Percentiles rank a stretch among this genome's conserved stretches.
Conservation (phyloP, 345 rosid genomes). For the Physaria fendleri region DNA sequence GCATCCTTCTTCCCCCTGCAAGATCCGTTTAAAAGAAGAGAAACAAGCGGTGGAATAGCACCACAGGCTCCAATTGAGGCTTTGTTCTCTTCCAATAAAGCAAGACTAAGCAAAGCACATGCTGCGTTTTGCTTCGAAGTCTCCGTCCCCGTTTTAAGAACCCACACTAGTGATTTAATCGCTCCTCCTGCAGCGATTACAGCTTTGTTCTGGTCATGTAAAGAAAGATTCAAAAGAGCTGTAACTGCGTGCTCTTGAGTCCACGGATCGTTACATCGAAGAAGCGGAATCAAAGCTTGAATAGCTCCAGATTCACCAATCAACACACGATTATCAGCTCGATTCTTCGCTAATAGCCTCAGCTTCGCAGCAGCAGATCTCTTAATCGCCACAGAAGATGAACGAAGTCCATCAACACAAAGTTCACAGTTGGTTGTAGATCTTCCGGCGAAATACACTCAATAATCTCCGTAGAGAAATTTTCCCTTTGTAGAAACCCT, state of each 20-base stretch:
- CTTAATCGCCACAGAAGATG: conserved; percentile 63
- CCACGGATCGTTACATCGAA: conserved; percentile 79
- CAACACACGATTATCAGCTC: conserved; percentile 68
- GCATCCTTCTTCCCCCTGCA: conserved; percentile 87
- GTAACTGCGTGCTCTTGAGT: conserved; percentile 96
- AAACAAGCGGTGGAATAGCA: conserved; percentile 88
- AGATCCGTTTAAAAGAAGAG: conserved; percentile 71
- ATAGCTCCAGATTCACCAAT: conserved; percentile 96
- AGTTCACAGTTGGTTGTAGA: conserved; percentile 90
- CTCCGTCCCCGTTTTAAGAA: conserved; percentile 88
- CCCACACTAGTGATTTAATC: conserved; percentile 77
- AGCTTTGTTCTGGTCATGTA: conserved; percentile 61
- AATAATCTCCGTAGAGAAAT: conserved; percentile 82
- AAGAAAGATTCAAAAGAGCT: conserved; percentile 76
- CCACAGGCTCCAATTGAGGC: conserved; percentile 82
- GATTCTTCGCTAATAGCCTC: conserved; percentile 79
- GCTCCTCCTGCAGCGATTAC: conserved; percentile 65
- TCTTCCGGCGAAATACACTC: conserved; percentile 96
- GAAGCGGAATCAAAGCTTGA: conserved; percentile 74
- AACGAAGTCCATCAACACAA: conserved; percentile 74
- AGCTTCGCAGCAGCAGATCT: conserved; percentile 95
- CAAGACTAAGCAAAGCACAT: conserved; percentile 75
- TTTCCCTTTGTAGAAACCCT: conserved; percentile 76
- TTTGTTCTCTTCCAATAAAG: conserved; percentile 81
- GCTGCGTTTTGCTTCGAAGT: conserved; percentile 97